Conservation (phyloP, 176 grass and related monocot genomes). For the Carex pumila region DNA sequence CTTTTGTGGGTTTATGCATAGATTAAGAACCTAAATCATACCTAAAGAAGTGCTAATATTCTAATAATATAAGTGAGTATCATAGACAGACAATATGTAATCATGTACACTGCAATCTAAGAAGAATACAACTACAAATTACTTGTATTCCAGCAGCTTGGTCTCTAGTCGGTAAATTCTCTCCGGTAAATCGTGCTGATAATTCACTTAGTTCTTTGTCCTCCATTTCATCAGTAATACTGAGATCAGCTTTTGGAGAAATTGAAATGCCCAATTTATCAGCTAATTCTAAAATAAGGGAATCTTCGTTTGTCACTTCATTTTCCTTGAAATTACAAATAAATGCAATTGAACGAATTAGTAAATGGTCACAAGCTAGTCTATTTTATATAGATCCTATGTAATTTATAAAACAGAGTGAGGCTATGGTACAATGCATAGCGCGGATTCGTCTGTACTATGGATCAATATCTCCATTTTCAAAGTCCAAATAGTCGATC, state of each 20-base stretch:
- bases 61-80: background rate
- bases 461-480: no score
- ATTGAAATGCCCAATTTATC: conserved; percentile 65
- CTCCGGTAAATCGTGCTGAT: conserved; percentile 52
- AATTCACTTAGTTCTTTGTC: conserved; percentile 79
- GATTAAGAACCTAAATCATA: background rate
- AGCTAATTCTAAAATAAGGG: conserved; percentile 50
- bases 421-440: no score
- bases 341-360: background rate
- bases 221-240: conserved; percentile 57
- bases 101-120: background rate
- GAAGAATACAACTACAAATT: conserved; percentile 5
- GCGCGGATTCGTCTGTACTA: no score
- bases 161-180: conserved; percentile 49
- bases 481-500: no score
- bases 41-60: background rate
- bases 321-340: conserved; percentile 7
- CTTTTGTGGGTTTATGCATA: background rate
- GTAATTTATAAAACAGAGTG: background rate
- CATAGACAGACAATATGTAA: background rate
- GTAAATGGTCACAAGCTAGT: background rate
- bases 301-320: conserved; percentile 15
- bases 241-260: conserved; percentile 48
- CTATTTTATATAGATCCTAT: background rate
- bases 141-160: conserved; percentile 66